phyloP scores from a whole-genome alignment of 495 filamentous ascomycete species.

The Penicillium waksmanii region DNA sequence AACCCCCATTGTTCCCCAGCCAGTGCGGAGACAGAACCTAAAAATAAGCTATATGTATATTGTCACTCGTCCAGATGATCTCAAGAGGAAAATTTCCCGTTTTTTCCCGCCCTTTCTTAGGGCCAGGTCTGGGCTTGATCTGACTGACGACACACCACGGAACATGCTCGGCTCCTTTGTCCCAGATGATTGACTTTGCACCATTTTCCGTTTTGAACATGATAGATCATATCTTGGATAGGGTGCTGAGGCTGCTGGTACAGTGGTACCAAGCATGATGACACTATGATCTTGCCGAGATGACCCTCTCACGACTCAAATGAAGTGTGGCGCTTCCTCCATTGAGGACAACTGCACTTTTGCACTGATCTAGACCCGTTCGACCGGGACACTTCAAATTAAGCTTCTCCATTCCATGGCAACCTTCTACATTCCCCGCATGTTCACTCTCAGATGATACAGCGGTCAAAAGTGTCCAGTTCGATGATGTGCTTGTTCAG shows the following conservation, averaged over 20 bases:
- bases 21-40: background rate
- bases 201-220: background rate
- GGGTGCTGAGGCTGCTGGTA: background rate
- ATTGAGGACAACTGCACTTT: background rate
- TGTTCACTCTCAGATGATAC: background rate
- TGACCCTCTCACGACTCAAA: background rate
- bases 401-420: background rate
- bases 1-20: background rate
- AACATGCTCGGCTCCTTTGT: background rate
- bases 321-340: background rate
- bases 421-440: background rate
- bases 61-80: background rate
- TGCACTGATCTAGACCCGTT: background rate
- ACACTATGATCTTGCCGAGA: background rate
- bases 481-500: background rate
- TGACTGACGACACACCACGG: background rate
- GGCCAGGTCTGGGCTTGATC: background rate
- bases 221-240: background rate
- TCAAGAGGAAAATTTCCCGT: background rate
- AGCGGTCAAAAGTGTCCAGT: too few relatives aligned
- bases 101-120: background rate
- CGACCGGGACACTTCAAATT: background rate
- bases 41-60: conserved; percentile 1
- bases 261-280: background rate
- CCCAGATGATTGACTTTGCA: background rate